A percentile compares a stretch with the other conserved stretches of the same genome.
Evolutionary conservation across 2,329 filamentous ascomycete species (phyloP).

Genomic region (Epichloe hybrida): DNA sequence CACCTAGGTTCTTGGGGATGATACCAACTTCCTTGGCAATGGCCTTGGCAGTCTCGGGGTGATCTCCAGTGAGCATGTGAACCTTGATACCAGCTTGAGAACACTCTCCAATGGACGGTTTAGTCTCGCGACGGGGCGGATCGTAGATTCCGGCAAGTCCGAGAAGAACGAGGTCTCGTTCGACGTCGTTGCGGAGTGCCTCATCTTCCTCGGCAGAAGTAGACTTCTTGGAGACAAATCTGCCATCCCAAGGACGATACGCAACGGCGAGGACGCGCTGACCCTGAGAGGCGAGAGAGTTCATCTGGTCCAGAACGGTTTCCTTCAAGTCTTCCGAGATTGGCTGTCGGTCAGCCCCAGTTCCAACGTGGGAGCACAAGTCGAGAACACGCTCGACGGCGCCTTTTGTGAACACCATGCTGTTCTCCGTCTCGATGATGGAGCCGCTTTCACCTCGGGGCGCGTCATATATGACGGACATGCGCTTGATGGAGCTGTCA

Average conservation of each 20-base stretch:
- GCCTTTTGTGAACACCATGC: slow-evolving; percentile 46
- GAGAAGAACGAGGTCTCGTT: slow-evolving; percentile 55
- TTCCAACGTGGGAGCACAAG: slow-evolving; percentile 36
- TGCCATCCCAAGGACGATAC: slow-evolving; percentile 45
- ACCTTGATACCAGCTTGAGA: slow-evolving; percentile 63
- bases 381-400: slow-evolving; percentile 48
- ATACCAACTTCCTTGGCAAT: slow-evolving; percentile 72
- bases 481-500: slow-evolving; percentile 64
- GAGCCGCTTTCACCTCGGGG: slow-evolving; percentile 26
- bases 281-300: slow-evolving; percentile 48
- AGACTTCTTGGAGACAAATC: slow-evolving; percentile 25
- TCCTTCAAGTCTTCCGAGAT: slow-evolving; percentile 39
- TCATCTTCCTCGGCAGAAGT: slow-evolving; percentile 26
- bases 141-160: slow-evolving; percentile 83
- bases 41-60: slow-evolving; percentile 60
- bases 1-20: slow-evolving; percentile 47
- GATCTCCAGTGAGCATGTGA: slow-evolving; percentile 77
- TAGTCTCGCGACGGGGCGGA: slow-evolving; percentile 70
- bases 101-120: slow-evolving; percentile 55
- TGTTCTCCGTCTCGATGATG: slow-evolving; percentile 28
- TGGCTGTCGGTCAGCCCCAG: slow-evolving; percentile 25
- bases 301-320: slow-evolving; percentile 39
- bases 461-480: slow-evolving; percentile 59
- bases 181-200: slow-evolving; percentile 45
- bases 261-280: slow-evolving; percentile 61